Evolutionary conservation across 768 basidiomycete species (phyloP).

Genomic region (Leccinum arenicola): DNA sequence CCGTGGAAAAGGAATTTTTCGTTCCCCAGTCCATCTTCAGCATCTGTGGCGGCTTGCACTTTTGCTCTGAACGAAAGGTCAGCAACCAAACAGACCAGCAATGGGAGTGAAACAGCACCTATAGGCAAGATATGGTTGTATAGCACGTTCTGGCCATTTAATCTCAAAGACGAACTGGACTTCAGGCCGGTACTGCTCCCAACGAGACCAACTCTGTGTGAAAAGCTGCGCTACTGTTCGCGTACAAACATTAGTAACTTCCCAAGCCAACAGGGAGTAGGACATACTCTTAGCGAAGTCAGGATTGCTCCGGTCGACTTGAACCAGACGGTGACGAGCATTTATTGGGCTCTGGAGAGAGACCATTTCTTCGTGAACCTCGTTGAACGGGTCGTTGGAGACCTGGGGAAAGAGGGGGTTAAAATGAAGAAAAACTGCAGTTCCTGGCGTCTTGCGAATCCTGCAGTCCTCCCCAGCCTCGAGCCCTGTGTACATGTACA

Average conservation of each 20-base stretch:
- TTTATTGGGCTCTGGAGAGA: conserved; percentile 1
- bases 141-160: conserved; percentile 9
- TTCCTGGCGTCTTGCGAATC: not conserved
- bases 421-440: not conserved
- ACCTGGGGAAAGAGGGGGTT: not conserved
- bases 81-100: not conserved
- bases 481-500: not conserved
- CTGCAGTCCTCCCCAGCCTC: not conserved
- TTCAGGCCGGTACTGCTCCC: conserved; percentile 8
- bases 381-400: not conserved
- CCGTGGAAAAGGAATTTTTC: conserved; percentile 13
- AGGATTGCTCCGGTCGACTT: conserved; percentile 3
- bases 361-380: not conserved
- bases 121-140: conserved; percentile 11
- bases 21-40: conserved; percentile 10
- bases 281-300: conserved; percentile 11
- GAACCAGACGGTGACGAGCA: conserved; percentile 6
- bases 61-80: not conserved
- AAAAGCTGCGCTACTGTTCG: conserved; percentile 9
- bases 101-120: not conserved
- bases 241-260: not conserved
- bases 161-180: conserved; percentile 14
- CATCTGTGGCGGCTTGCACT: conserved; percentile 5
- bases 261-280: not conserved
- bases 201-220: conserved; percentile 10